Percentiles rank a stretch among this genome's conserved stretches.
phyloP scores from a whole-genome alignment of 1,284 basidiomycete species.

The Leccinum solheimii region DNA sequence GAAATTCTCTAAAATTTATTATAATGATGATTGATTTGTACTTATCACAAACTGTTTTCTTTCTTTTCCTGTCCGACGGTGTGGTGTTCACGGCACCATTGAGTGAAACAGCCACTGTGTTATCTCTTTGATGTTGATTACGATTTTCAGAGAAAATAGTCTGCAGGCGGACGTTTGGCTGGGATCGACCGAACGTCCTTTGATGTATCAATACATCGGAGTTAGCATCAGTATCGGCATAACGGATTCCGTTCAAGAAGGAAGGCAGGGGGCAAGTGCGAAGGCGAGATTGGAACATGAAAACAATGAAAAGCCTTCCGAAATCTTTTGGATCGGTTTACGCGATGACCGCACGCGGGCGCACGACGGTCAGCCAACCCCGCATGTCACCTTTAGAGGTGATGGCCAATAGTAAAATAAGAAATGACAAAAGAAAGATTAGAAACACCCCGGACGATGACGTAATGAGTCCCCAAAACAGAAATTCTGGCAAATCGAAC shows the following conservation, averaged over 20 bases:
- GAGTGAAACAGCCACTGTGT: background rate
- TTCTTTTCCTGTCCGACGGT: background rate
- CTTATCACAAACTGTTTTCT: background rate
- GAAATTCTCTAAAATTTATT: constrained; percentile 3
- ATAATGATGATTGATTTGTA: background rate
- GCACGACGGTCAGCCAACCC: constrained; percentile 16
- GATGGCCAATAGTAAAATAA: background rate
- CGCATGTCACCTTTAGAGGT: constrained; percentile 35
- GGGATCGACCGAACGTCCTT: constrained; percentile 87
- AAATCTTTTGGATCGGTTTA: background rate
- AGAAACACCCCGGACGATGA: constrained; percentile 28
- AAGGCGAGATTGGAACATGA: background rate
- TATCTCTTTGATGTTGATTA: constrained; percentile 19
- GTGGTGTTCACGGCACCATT: constrained; percentile 20
- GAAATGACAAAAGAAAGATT: background rate
- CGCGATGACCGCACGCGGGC: background rate
- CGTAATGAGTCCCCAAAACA: background rate
- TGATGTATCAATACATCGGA: background rate
- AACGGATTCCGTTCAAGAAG: background rate
- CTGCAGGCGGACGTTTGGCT: constrained; percentile 84
- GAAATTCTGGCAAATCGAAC: background rate
- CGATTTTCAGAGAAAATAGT: constrained; percentile 68
- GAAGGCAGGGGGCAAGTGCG: background rate
- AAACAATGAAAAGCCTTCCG: background rate
- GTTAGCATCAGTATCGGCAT: background rate